Base-by-base conservation (phyloP, 2,329 filamentous ascomycete species). In the Gyromitra esculenta region DNA sequence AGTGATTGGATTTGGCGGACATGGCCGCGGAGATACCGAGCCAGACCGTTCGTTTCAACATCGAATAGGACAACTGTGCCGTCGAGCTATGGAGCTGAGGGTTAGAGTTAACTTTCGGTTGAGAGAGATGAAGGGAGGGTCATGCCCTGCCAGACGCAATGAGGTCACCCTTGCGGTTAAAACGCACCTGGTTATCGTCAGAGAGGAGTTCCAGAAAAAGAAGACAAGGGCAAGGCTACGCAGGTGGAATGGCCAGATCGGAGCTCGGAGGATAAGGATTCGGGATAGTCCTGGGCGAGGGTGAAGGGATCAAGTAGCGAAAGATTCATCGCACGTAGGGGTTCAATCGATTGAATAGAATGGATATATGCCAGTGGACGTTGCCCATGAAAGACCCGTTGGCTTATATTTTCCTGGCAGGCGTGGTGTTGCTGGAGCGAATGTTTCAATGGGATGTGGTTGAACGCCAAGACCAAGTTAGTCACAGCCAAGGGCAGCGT, bases 11-110 rank as follows among this genome's bases (percentile, higher is more conserved):
- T 94, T 82, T 96, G 95, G 82, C 93, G 91, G 65, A 92, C 97
- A 84, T 99, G 96, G 11, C 95, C 96, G 79, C 93, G 90, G 79
- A 99, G 86, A 85, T 98, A 99, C 82, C 94, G 91, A 75, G 96
- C 96, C 3, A 98, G 93, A 48, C 96, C 95, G 87, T 96, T 97
- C 8, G 96, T 99, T 84, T 99, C 96, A 64, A 98, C 89, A 82
- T 99, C 96, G 88, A 97, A 99, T 60, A 99, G 92, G 71, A 97
- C 93, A 52, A 99, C 92, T 4, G 93, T 96, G 80, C 96, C 96
- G 85, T 99, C 96, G 78, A 89, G 86, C 87, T 88, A 79, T 76
- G 77, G 81, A 52, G 59, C 31, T 75, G 80, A 77, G 70, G 65
- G 73, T 76, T 50, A 69, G 73, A 41, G 69, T 77, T 75, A 78